Percentiles rank a stretch among this genome's conserved stretches.
Conservation (phyloP, 495 filamentous ascomycete species). For the Chlorociboria aeruginascens region DNA sequence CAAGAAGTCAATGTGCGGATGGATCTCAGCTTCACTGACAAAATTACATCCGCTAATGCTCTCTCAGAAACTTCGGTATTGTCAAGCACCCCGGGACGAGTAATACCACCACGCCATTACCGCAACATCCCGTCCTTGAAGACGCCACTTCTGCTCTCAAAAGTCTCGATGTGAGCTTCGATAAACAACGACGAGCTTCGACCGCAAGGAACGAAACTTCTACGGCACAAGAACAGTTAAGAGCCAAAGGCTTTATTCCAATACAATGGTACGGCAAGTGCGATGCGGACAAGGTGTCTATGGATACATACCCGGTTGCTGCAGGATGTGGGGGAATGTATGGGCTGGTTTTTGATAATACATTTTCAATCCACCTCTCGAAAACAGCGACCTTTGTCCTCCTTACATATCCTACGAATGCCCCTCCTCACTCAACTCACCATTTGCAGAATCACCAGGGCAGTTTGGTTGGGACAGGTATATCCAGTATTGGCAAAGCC, state of each 20-base stretch:
- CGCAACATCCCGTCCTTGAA: constrained; percentile 5
- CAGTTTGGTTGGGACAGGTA: constrained; percentile 31
- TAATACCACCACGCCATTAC: constrained; percentile 22
- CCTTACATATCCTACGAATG: constrained; percentile 78
- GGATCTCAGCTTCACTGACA: neutral
- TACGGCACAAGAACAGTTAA: constrained; percentile 69
- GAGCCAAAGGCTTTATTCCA: constrained; percentile 70
- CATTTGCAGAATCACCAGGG: constrained; percentile 46
- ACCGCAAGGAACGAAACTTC: constrained; percentile 31
- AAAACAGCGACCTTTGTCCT: constrained; percentile 93
- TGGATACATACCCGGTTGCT: constrained; percentile 74
- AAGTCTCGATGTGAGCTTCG: constrained; percentile 6
- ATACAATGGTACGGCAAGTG: constrained; percentile 90
- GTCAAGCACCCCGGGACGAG: constrained; percentile 86
- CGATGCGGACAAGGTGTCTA: constrained; percentile 90
- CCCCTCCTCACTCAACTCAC: constrained; percentile 62
- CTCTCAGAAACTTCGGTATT: constrained; percentile 72
- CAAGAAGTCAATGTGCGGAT: constrained; percentile 73
- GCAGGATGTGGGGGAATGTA: constrained; percentile 76
- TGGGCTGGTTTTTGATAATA: constrained; percentile 95
- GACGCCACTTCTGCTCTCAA: constrained; percentile 8
- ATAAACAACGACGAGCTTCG: constrained; percentile 7
- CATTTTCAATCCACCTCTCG: constrained; percentile 88
- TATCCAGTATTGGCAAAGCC: constrained; percentile 19
- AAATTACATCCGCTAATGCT: constrained; percentile 1